phyloP scores from a whole-genome alignment of 257 asterid genomes.

The Fraxinus cuspidata region DNA sequence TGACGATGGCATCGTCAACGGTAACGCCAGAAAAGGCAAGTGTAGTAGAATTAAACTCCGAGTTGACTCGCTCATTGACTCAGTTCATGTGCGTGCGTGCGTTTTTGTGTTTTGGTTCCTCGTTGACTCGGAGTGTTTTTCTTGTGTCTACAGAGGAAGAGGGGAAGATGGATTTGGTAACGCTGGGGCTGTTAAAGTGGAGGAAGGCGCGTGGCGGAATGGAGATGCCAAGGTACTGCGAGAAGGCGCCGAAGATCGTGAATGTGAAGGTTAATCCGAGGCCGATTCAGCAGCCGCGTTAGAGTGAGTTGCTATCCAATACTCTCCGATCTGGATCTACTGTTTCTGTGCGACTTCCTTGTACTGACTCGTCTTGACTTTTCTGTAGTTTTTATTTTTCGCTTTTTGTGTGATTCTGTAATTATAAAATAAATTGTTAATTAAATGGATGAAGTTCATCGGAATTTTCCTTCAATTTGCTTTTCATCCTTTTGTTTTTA shows the following conservation, averaged over 20 bases:
- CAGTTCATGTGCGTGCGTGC: too few relatives aligned
- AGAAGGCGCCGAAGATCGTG: constrained; percentile 63
- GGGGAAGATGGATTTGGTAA: constrained; percentile 45
- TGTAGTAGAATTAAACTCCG: too few relatives aligned
- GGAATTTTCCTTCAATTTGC: not conserved
- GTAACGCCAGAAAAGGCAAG: not conserved
- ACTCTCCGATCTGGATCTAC: constrained; percentile 24
- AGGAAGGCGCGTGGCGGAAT: constrained; percentile 48
- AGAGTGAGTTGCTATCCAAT: constrained; percentile 13
- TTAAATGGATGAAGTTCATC: not conserved
- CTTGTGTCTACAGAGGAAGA: constrained; percentile 28
- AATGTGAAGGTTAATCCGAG: constrained; percentile 57
- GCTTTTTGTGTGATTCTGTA: not conserved
- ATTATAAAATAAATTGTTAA: not conserved
- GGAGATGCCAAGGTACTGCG: constrained; percentile 52
- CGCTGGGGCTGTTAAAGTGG: constrained; percentile 64
- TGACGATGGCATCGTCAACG: not conserved
- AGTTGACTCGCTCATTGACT: too few relatives aligned
- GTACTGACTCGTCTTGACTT: not conserved
- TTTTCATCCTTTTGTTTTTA: not conserved
- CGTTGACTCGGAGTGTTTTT: not conserved
- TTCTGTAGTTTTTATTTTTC: not conserved
- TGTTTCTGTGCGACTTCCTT: constrained; percentile 10
- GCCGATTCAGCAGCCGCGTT: constrained; percentile 78
- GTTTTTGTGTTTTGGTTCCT: not conserved